Percentiles rank a stretch among this genome's conserved stretches.
Evolutionary conservation across 805 yeast species (phyloP).

Genomic region (Wickerhamiella sorbophila): DNA sequence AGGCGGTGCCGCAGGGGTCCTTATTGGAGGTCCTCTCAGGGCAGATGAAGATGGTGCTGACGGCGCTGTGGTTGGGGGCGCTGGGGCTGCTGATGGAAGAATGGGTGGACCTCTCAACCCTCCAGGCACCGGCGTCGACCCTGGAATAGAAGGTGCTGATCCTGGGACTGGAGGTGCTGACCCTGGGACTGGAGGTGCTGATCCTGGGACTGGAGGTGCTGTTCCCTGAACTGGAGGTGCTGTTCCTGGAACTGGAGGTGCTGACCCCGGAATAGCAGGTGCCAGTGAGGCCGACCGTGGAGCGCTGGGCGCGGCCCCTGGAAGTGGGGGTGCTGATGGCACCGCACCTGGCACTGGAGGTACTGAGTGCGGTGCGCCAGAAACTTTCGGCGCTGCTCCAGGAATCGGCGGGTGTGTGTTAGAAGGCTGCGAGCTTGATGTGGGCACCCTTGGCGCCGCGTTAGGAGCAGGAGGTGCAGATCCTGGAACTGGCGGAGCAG

Average conservation of each 20-base stretch:
- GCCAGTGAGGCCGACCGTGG: slow-evolving; percentile 6
- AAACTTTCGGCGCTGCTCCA: slow-evolving; percentile 1
- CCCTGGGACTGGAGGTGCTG: neutral
- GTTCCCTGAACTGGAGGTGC: neutral
- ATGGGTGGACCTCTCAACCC: slow-evolving; percentile 3
- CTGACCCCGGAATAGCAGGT: slow-evolving; percentile 1
- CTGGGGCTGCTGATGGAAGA: slow-evolving; percentile 8
- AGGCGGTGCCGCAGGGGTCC: slow-evolving; percentile 15
- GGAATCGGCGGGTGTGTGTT: slow-evolving; percentile 4
- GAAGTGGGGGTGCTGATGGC: neutral
- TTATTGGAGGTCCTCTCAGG: slow-evolving; percentile 20
- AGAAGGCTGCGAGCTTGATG: slow-evolving; percentile 12
- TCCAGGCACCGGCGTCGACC: slow-evolving; percentile 7
- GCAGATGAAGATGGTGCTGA: slow-evolving; percentile 11
- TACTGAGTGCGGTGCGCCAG: slow-evolving; percentile 1
- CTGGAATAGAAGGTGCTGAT: too few relatives aligned
- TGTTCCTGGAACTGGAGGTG: slow-evolving; percentile 4
- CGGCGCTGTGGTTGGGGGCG: slow-evolving; percentile 17
- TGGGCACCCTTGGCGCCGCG: slow-evolving; percentile 23
- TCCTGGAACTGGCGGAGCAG: slow-evolving; percentile 2
- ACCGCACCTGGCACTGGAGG: slow-evolving; percentile 3
- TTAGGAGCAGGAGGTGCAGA: slow-evolving; percentile 13
- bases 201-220: neutral
- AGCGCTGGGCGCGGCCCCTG: slow-evolving; percentile 6
- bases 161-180: slow-evolving; percentile 8